Base-by-base conservation (phyloP, 495 filamentous ascomycete species). In the Neurospora intermedia region DNA sequence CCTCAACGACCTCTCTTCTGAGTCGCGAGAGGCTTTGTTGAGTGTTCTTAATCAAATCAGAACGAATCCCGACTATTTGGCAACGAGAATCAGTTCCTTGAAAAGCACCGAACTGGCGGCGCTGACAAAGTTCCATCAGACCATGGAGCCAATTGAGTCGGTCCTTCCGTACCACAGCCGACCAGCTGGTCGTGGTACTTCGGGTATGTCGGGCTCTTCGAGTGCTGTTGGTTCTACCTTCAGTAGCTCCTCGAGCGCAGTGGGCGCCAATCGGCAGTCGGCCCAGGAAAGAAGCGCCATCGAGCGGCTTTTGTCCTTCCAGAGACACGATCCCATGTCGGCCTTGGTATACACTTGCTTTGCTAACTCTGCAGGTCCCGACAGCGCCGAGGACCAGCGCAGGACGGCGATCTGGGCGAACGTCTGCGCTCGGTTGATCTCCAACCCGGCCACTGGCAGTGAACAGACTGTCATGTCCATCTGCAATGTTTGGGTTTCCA, bases 331-430 rank as follows among this genome's bases (percentile, higher is more conserved):
- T 80, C 90, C 93, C 39, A 82, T 98, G 71, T 95, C 94, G 77
- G 89, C 90, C 73, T 87, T 99, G 75, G 87, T 98, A 73, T 93
- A 93, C 84, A 93, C 92, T 76, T 89, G 94, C 77, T 97, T 94
- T 85, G 93, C 93, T 75, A 92, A 94, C 79, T 93, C 93, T 40
- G 89, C 91, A 27, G 89, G 90, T 31, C 89, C 91, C 66, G 93
- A 96, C 83, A 92, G 93, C 74, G 86, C 86, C 40, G 90, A 97
- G 77, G 88, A 93, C 77, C 85, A 86, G 72, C 86, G 89, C 66
- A 89, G 93, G 75, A 89, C 91, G 69, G 91, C 95, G 75, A 87
- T 93, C 40, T 98, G 94, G 94, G 92, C 96, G 59, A 93, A 91
- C 43, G 88, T 90, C 39, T 97, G 94, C 80, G 93, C 96, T 38